A percentile compares a stretch with the other conserved stretches of the same genome.
These are phyloP conservation scores for Podospora pseudocomata DNA, from an alignment of 495 filamentous ascomycete species.

Conservation along the genomic window DNA sequence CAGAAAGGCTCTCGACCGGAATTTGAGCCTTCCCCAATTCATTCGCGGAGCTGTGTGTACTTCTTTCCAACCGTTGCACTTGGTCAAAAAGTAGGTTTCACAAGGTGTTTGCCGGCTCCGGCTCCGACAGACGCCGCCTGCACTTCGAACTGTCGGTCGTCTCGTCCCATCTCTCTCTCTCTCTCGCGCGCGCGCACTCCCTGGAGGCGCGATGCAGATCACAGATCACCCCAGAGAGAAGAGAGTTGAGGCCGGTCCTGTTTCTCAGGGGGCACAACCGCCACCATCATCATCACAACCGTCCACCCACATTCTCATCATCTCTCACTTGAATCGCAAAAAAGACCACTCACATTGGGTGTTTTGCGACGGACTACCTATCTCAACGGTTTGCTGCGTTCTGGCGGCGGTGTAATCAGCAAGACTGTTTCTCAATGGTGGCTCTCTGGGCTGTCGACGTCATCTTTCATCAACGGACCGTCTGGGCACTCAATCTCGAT, in stretches of 20 bases:
- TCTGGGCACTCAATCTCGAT: slow-evolving; percentile 1
- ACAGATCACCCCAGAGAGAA: neutral
- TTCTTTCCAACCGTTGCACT: slow-evolving; percentile 6
- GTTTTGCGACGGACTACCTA: neutral
- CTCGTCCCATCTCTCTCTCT: neutral
- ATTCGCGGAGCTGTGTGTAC: slow-evolving; percentile 10
- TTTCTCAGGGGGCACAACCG: neutral
- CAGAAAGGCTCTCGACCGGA: slow-evolving; percentile 11
- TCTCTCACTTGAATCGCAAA: neutral
- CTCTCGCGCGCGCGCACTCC: neutral
- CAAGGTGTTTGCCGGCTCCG: slow-evolving; percentile 13
- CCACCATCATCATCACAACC: neutral
- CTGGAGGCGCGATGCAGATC: neutral
- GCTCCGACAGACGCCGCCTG: slow-evolving; percentile 2
- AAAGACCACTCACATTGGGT: neutral
- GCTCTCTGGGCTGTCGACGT: slow-evolving; percentile 6
- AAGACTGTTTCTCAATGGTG: neutral
- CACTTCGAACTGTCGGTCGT: neutral
- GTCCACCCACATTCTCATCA: neutral
- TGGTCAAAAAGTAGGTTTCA: slow-evolving; percentile 17
- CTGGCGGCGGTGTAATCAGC: neutral
- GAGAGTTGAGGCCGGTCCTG: neutral
- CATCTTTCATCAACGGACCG: slow-evolving; percentile 5
- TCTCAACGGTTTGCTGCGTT: neutral
- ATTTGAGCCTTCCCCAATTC: slow-evolving; percentile 2